Base-by-base conservation (phyloP, 805 yeast genomes). In the Debaryomyces tyrocola region DNA sequence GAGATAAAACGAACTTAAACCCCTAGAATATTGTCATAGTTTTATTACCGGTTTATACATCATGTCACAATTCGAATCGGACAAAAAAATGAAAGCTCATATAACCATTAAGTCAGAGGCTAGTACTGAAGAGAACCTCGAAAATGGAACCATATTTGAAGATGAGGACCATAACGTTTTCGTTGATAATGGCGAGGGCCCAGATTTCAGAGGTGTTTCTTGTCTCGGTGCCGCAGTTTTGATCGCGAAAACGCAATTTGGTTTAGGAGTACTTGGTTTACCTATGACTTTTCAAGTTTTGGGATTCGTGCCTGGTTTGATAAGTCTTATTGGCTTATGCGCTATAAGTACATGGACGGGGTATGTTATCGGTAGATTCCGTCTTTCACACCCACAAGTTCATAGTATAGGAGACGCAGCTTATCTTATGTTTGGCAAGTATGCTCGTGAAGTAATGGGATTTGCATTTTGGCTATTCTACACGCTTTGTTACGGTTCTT, bases 321-420 rank as follows among this genome's bases (percentile, higher is more conserved):
- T 48, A 6, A 36, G 47, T 37, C 49, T 48, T 36, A 33, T 42
- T 6, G 45, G 18, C 4, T 40, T 48, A 20, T 41, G 52, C 42
- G 21, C 20, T 11, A 17, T 48, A 6, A 45, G 44, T 40, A 48
- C 45, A 4, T 48, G 52, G 52, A 43, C 52, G 4, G 52, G 52
- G 4, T 17, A 39, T n/a, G 43, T 43, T 20, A 37, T 48, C 31
- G 52, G 52, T 4, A 42, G 36, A 2, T 48, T 48, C 18, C 41
- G 52, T 27, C 27, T 48, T 12, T 27, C 46, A 10, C 52, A 48
- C 18, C 52, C 52, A 4, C 40, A 40, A 14, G 47, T 45, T n/a
- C 40, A 48, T 41, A 42, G 47, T 43, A 45, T 48, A 17, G 52
- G 46, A 20, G 52, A 48, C 45, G 52, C 52, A 28, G 33, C 41